These are phyloP conservation scores for Abrus precatorius DNA, from an alignment of 306 rosid species.

Conservation along the genomic window DNA sequence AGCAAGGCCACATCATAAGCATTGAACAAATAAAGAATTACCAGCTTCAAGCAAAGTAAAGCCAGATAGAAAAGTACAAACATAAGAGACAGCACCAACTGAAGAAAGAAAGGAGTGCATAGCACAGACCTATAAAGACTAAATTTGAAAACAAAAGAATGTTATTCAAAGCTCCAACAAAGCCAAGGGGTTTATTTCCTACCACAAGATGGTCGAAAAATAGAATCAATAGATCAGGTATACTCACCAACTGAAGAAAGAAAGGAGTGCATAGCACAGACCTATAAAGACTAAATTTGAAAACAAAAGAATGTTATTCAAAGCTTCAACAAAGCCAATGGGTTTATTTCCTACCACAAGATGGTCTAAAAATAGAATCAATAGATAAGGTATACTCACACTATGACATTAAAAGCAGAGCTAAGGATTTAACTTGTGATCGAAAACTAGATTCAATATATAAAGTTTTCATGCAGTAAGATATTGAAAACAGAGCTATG, in stretches of 20 bases:
- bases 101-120: conserved; percentile 40
- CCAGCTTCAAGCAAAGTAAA: conserved; percentile 39
- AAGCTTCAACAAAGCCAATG: conserved; percentile 32
- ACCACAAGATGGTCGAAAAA: conserved; percentile 21
- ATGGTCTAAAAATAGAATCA: conserved; percentile 2
- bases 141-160: conserved; percentile 37
- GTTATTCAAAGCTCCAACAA: conserved; percentile 32
- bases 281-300: conserved; percentile 29
- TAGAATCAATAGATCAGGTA: no score
- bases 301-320: conserved; percentile 38
- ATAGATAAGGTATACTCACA: not conserved
- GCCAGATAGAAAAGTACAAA: conserved; percentile 24
- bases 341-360: conserved; percentile 11
- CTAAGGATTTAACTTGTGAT: not conserved
- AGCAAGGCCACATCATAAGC: conserved; percentile 50
- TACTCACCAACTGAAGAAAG: conserved; percentile 35
- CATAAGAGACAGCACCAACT: conserved; percentile 27
- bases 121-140: conserved; percentile 33
- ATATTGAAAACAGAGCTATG: not conserved
- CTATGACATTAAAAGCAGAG: no score
- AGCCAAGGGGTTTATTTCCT: conserved; percentile 20
- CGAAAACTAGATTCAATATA: conserved; percentile 29
- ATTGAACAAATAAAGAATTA: conserved; percentile 42
- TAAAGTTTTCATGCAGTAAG: conserved; percentile 11
- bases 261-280: conserved; percentile 34